Evolutionary conservation across 371 early-diverging fungal species (phyloP).

Genomic region (Mucor sp.): DNA sequence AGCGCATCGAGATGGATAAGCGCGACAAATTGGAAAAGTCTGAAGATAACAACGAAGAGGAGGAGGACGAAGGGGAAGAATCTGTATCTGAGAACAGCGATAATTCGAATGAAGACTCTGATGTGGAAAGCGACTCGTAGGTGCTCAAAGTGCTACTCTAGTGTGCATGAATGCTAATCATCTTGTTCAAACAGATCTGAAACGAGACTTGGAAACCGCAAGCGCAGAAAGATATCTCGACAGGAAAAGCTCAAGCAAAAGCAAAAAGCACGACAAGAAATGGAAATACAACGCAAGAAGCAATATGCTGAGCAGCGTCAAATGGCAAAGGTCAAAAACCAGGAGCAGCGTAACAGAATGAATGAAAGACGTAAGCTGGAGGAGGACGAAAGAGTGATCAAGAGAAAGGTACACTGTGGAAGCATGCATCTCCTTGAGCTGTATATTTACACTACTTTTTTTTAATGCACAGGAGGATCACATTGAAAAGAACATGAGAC

Average conservation of each 20-base stretch:
- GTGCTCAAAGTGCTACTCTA: neutral
- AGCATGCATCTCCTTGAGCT: too few species aligned
- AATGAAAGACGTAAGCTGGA: slow-evolving; percentile 54
- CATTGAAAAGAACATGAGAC: slow-evolving; percentile 64
- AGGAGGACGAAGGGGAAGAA: slow-evolving; percentile 17
- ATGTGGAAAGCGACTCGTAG: slow-evolving; percentile 35
- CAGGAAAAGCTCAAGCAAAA: slow-evolving; percentile 56
- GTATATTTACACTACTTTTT: too few species aligned
- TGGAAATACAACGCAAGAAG: slow-evolving; percentile 44
- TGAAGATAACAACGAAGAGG: slow-evolving; percentile 17
- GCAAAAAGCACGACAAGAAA: slow-evolving; percentile 51
- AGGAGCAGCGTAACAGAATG: slow-evolving; percentile 48
- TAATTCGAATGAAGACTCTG: slow-evolving; percentile 20
- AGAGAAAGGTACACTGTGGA: slow-evolving; percentile 31
- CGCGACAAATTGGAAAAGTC: slow-evolving; percentile 28
- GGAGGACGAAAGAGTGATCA: slow-evolving; percentile 51
- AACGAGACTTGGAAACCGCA: slow-evolving; percentile 7
- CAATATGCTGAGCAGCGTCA: slow-evolving; percentile 47
- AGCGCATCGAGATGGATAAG: slow-evolving; percentile 35
- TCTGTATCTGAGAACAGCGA: slow-evolving; percentile 7
- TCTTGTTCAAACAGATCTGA: neutral
- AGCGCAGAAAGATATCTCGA: slow-evolving; percentile 44
- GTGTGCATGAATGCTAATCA: neutral
- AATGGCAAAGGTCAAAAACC: slow-evolving; percentile 45
- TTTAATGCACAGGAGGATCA: slow-evolving; percentile 50